phyloP scores from a whole-genome alignment of 306 rosid species.

The Cicer judaicum region DNA sequence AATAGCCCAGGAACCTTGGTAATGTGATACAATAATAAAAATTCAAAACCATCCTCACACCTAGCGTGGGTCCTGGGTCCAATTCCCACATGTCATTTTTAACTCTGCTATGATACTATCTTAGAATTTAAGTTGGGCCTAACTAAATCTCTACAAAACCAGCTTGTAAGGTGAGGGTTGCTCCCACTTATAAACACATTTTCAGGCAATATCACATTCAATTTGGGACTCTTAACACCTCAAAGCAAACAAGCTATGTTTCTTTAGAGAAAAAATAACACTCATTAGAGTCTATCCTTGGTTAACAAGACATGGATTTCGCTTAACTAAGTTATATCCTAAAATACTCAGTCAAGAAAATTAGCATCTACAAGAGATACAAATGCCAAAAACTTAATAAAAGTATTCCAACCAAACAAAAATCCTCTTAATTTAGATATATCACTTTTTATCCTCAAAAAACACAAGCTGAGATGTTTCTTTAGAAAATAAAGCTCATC shows the following conservation, averaged over 20 bases:
- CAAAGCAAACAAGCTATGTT: slow-evolving; percentile 15
- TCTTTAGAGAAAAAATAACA: neutral
- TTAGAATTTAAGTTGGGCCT: too few species aligned
- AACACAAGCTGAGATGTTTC: neutral
- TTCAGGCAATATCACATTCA: too few species aligned
- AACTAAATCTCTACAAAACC: too few species aligned
- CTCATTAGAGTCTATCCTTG: slow-evolving; percentile 31
- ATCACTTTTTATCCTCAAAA: neutral
- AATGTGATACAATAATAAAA: too few species aligned
- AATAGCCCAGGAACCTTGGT: too few species aligned
- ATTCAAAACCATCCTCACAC: too few species aligned
- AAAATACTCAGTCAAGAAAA: neutral
- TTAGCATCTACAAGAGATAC: neutral
- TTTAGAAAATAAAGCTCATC: neutral
- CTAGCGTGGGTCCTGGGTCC: too few species aligned
- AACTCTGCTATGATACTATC: too few species aligned
- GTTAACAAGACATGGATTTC: slow-evolving; percentile 24
- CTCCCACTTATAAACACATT: too few species aligned
- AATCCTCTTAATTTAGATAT: neutral
- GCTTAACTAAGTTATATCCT: slow-evolving; percentile 8
- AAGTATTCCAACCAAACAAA: neutral
- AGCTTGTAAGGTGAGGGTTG: too few species aligned
- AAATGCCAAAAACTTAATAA: neutral
- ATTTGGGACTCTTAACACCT: neutral
- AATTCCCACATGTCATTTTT: too few species aligned